These are phyloP conservation scores for Neophaeococcomyces aloes DNA, from an alignment of 2,329 filamentous ascomycete species.

Conservation along the genomic window DNA sequence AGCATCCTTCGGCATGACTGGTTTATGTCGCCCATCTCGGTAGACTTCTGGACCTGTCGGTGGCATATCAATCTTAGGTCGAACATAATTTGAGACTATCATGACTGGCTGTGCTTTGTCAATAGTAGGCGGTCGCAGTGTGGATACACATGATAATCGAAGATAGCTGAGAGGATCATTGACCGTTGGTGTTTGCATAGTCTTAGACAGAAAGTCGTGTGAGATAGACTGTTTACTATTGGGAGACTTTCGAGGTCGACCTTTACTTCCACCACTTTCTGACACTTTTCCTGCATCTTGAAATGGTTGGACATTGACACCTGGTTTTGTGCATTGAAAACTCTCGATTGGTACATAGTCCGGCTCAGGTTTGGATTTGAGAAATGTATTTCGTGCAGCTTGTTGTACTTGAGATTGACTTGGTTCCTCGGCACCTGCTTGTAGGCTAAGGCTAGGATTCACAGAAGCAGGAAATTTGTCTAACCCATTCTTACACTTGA, in stretches of 20 bases:
- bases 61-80: not conserved
- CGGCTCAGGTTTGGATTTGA: not conserved
- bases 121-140: not conserved
- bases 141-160: not conserved
- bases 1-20: not conserved
- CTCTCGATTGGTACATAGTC: not conserved
- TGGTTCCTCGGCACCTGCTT: not conserved
- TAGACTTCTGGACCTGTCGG: not conserved
- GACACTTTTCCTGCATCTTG: no score
- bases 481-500: not conserved
- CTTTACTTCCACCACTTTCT: not conserved
- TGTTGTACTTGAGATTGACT: not conserved
- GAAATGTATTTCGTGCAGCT: not conserved
- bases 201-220: not conserved
- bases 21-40: not conserved
- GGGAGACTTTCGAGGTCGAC: not conserved
- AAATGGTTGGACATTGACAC: not conserved
- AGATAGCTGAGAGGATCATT: not conserved
- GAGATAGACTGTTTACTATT: not conserved
- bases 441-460: not conserved
- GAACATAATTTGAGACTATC: not conserved
- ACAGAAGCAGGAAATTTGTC: not conserved
- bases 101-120: not conserved
- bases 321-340: no score
- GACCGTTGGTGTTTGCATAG: not conserved